Conservation (phyloP, 2,329 filamentous ascomycete genomes). For the Laburnicola sp. region DNA sequence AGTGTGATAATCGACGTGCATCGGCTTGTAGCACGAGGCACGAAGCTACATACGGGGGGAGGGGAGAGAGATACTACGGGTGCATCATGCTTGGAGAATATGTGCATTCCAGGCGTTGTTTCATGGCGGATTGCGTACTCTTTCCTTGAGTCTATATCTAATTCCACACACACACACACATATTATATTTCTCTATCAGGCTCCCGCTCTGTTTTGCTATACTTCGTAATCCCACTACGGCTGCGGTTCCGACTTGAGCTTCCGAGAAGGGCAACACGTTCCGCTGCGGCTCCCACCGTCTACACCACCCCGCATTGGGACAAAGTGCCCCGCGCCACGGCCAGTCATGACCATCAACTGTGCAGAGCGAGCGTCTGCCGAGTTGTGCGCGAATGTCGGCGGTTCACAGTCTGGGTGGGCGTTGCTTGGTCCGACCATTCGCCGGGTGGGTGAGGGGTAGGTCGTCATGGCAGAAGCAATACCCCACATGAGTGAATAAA, state of each 20-base stretch:
- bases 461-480: conserved; percentile 1
- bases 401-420: conserved; percentile 23
- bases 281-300: conserved; percentile 10
- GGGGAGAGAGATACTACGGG: background rate
- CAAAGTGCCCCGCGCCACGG: conserved; percentile 8
- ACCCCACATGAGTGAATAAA: conserved; percentile 21
- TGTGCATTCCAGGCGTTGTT: conserved; percentile 4
- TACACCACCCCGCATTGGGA: conserved; percentile 4
- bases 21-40: no score
- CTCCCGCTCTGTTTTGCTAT: no score
- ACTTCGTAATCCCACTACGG: background rate
- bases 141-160: background rate
- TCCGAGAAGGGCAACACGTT: conserved; percentile 15
- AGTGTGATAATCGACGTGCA: background rate
- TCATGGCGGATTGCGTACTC: background rate
- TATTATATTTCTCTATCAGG: no score
- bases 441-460: conserved; percentile 27
- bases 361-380: conserved; percentile 12
- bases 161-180: no score
- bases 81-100: background rate
- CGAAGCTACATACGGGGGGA: background rate
- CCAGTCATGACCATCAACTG: no score
- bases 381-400: conserved; percentile 30
- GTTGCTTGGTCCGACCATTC: conserved; percentile 21
- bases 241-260: conserved; percentile 6